Evolutionary conservation across 2,329 filamentous ascomycete genomes (phyloP).

Genomic region (Sarocladium kiliense): DNA sequence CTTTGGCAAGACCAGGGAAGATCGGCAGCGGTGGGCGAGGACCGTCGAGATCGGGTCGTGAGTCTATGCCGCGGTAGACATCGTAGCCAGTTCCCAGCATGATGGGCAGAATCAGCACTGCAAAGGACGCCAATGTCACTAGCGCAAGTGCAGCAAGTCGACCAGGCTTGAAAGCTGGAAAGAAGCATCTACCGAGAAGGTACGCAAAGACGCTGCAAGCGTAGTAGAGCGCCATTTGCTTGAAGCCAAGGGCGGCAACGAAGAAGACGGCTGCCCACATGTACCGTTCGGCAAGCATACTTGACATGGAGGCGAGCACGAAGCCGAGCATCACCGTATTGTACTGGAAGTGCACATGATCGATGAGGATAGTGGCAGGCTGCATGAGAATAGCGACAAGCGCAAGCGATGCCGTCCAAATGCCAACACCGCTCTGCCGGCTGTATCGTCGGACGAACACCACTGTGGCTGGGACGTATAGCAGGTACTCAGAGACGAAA

Average conservation of each 20-base stretch:
- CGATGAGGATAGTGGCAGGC: constrained; percentile 82
- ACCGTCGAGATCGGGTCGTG: constrained; percentile 50
- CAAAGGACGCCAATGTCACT: constrained; percentile 69
- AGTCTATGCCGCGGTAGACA: constrained; percentile 55
- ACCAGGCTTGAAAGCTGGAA: constrained; percentile 60
- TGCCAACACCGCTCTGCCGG: constrained; percentile 67
- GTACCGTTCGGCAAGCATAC: constrained; percentile 76
- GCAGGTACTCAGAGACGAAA: constrained; percentile 82
- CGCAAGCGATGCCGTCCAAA: constrained; percentile 79
- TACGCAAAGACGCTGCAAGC: constrained; percentile 90
- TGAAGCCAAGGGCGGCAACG: constrained; percentile 89
- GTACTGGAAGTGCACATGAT: constrained; percentile 96
- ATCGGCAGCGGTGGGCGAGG: constrained; percentile 58
- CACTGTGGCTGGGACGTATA: constrained; percentile 80
- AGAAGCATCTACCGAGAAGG: constrained; percentile 80
- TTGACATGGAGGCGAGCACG: constrained; percentile 79
- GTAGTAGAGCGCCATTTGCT: constrained; percentile 99
- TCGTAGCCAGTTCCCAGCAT: constrained; percentile 68
- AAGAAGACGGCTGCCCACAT: constrained; percentile 93
- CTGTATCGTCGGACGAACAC: constrained; percentile 82
- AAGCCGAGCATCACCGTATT: constrained; percentile 98
- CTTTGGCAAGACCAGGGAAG: constrained; percentile 51
- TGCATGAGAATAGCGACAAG: constrained; percentile 90
- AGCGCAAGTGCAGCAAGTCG: constrained; percentile 72
- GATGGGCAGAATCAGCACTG: constrained; percentile 69